Conservation (phyloP, 805 yeast genomes). For the Ogataea trehalophila region DNA sequence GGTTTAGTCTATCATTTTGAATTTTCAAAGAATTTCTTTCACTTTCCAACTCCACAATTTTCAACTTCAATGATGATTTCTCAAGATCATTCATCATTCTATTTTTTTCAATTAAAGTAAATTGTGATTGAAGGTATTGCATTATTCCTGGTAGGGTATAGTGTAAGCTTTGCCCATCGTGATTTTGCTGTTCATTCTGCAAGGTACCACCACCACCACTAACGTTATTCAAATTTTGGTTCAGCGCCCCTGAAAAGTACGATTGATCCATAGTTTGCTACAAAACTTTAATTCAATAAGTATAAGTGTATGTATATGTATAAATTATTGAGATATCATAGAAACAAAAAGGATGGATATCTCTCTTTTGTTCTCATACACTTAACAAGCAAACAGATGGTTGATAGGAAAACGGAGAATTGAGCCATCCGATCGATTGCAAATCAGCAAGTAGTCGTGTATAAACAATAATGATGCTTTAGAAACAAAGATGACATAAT, state of each 20-base stretch:
- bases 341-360: no score
- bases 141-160: slow-evolving; percentile 55
- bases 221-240: neutral
- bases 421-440: no score
- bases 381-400: no score
- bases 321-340: no score
- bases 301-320: no score
- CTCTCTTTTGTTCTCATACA: no score
- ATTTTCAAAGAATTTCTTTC: slow-evolving; percentile 43
- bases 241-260: slow-evolving; percentile 13
- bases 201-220: neutral
- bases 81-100: slow-evolving; percentile 51
- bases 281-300: no score
- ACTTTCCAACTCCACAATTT: slow-evolving; percentile 47
- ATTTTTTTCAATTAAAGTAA: slow-evolving; percentile 40
- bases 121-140: slow-evolving; percentile 55
- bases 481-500: no score
- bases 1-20: slow-evolving; percentile 37
- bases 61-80: slow-evolving; percentile 44
- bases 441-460: no score
- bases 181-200: no score
- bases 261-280: slow-evolving; percentile 14
- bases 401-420: no score
- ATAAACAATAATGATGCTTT: no score
- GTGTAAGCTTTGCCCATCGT: slow-evolving; percentile 12